phyloP scores from a whole-genome alignment of 331 rosid species.

The Pyrus hybrid region DNA sequence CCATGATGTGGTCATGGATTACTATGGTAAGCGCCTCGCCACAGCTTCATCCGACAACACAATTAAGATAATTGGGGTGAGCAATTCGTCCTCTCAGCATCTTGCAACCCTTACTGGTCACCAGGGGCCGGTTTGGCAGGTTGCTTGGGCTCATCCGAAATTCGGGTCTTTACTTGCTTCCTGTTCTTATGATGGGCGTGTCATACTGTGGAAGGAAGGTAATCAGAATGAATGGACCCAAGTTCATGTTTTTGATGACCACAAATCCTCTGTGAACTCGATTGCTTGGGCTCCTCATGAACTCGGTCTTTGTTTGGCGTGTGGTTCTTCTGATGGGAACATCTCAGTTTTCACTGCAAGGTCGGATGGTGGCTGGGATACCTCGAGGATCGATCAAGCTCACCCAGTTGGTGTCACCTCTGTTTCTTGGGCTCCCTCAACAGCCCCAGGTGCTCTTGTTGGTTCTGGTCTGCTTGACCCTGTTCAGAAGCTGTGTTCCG shows the following conservation, averaged over 20 bases:
- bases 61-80: slow-evolving; percentile 75
- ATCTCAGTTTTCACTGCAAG: slow-evolving; percentile 67
- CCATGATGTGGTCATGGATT: slow-evolving; percentile 83
- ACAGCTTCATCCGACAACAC: slow-evolving; percentile 79
- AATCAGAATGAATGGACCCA: slow-evolving; percentile 71
- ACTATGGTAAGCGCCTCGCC: slow-evolving; percentile 77
- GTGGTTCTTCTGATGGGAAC: slow-evolving; percentile 85
- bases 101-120: slow-evolving; percentile 69
- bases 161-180: slow-evolving; percentile 75
- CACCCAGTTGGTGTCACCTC: slow-evolving; percentile 88
- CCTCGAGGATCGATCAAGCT: slow-evolving; percentile 64
- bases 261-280: slow-evolving; percentile 70
- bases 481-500: slow-evolving; percentile 79
- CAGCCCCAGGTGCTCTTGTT: slow-evolving; percentile 70
- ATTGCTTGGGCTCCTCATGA: slow-evolving; percentile 86
- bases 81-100: slow-evolving; percentile 66
- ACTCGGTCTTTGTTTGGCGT: slow-evolving; percentile 70
- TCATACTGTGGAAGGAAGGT: slow-evolving; percentile 81
- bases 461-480: slow-evolving; percentile 74
- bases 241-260: slow-evolving; percentile 64
- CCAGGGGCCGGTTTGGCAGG: slow-evolving; percentile 86
- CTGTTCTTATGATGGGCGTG: slow-evolving; percentile 66
- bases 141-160: slow-evolving; percentile 80
- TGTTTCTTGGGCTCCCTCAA: slow-evolving; percentile 87
- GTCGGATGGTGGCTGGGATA: slow-evolving; percentile 76